Conservation (phyloP, 495 filamentous ascomycete species). For the Hapsidospora chrysogenum region DNA sequence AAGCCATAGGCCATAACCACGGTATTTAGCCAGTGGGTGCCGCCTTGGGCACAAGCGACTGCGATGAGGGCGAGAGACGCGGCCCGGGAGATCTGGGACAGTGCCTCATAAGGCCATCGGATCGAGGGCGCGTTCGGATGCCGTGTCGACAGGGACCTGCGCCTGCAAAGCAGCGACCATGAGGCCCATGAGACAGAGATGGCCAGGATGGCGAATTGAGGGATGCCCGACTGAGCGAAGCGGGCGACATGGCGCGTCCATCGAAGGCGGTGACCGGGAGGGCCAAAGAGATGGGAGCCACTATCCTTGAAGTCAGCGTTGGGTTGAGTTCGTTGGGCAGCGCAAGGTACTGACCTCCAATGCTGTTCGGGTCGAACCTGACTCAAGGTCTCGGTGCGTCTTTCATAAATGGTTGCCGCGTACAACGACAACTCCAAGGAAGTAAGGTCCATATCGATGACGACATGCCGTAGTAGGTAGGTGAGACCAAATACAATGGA, state of each 20-base stretch:
- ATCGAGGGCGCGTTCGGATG: conserved; percentile 11
- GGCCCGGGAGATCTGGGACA: conserved; percentile 14
- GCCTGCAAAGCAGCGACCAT: neutral
- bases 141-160: neutral
- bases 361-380: no score
- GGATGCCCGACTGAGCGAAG: conserved; percentile 1
- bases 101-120: conserved; percentile 14
- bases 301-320: no score
- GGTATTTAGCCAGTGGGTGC: conserved; percentile 12
- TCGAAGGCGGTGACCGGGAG: no score
- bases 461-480: no score
- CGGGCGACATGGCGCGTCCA: conserved; percentile 1
- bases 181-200: conserved; percentile 3
- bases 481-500: no score
- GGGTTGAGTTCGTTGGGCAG: no score
- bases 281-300: no score
- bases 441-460: no score
- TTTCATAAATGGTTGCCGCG: no score
- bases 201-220: conserved; percentile 2
- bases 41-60: conserved; percentile 7
- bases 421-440: no score
- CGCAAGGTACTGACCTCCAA: no score
- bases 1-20: conserved; percentile 14
- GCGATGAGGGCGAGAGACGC: conserved; percentile 13
- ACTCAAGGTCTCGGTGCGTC: no score